phyloP scores from a whole-genome alignment of 2,329 filamentous ascomycete genomes.

The Cryphonectria naterciae region DNA sequence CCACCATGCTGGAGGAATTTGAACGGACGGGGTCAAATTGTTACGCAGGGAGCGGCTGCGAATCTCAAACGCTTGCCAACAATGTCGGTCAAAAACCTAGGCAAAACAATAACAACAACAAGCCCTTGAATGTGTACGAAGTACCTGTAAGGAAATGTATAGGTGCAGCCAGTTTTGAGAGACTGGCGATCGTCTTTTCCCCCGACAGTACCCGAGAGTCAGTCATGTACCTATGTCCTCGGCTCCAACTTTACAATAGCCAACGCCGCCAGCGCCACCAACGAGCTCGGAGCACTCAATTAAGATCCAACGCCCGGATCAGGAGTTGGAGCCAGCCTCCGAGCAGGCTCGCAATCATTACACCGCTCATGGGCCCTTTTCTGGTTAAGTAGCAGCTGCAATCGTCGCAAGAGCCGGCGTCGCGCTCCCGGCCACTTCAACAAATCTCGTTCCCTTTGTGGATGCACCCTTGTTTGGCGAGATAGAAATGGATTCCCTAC shows the following conservation, averaged over 20 bases:
- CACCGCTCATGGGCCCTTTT: not conserved
- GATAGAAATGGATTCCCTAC: conserved; percentile 1
- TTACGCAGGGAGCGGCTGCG: not conserved
- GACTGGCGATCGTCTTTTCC: no score
- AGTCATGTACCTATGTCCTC: conserved; percentile 31
- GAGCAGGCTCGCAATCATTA: not conserved
- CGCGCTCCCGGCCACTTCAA: conserved; percentile 4
- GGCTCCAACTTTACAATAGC: not conserved
- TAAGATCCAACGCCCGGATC: not conserved
- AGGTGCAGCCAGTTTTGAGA: no score
- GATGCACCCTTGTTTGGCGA: conserved; percentile 2
- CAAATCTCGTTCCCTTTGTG: conserved; percentile 1
- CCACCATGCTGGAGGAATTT: not conserved
- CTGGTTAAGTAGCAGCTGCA: not conserved
- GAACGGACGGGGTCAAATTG: not conserved
- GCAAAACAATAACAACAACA: not conserved
- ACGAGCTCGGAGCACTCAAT: not conserved
- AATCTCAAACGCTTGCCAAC: conserved; percentile 42
- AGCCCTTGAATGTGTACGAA: not conserved
- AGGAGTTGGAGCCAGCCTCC: not conserved
- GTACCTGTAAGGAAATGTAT: no score
- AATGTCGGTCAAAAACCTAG: conserved; percentile 14
- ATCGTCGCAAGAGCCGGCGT: not conserved
- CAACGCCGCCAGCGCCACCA: not conserved
- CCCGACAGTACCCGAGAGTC: not conserved